A percentile compares a stretch with the other conserved stretches of the same genome.
These are phyloP conservation scores for Neonectria sp. DNA, from an alignment of 2,329 filamentous ascomycete genomes.

Conservation along the genomic window DNA sequence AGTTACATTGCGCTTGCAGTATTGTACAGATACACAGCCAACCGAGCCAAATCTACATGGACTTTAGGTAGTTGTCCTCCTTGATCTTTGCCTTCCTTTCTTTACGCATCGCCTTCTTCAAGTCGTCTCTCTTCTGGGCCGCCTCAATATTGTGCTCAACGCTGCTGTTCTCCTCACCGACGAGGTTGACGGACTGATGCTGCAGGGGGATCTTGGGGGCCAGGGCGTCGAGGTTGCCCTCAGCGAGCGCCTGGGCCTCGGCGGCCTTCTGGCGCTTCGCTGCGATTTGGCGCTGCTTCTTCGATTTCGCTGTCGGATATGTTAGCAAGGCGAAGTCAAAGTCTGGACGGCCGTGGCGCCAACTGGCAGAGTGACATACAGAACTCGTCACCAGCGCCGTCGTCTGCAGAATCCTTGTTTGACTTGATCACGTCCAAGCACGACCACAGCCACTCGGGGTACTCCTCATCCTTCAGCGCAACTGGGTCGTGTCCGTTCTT, in stretches of 20 bases:
- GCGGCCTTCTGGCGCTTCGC: conserved; percentile 72
- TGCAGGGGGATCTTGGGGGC: conserved; percentile 81
- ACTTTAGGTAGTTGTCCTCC: conserved; percentile 88
- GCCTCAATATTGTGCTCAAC: conserved; percentile 64
- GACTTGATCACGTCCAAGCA: conserved; percentile 76
- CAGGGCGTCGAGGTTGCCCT: conserved; percentile 76
- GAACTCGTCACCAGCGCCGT: conserved; percentile 80
- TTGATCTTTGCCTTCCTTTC: conserved; percentile 85
- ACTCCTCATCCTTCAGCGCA: conserved; percentile 81
- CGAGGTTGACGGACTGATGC: conserved; percentile 84
- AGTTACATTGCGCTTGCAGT: conserved; percentile 38
- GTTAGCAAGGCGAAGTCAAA: conserved; percentile 33
- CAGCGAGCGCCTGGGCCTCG: conserved; percentile 73
- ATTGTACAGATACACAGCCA: conserved; percentile 45
- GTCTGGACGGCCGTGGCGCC: background rate
- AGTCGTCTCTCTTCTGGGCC: conserved; percentile 68
- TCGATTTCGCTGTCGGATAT: conserved; percentile 78
- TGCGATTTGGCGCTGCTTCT: conserved; percentile 82
- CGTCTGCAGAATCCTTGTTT: conserved; percentile 62
- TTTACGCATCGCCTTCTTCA: conserved; percentile 80
- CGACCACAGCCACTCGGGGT: conserved; percentile 86
- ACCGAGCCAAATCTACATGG: conserved; percentile 68
- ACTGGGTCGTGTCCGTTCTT: conserved; percentile 82
- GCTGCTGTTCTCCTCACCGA: conserved; percentile 61
- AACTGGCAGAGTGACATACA: conserved; percentile 70